Conservation (phyloP, 2,329 filamentous ascomycete species). For the Xylariales sp. region DNA sequence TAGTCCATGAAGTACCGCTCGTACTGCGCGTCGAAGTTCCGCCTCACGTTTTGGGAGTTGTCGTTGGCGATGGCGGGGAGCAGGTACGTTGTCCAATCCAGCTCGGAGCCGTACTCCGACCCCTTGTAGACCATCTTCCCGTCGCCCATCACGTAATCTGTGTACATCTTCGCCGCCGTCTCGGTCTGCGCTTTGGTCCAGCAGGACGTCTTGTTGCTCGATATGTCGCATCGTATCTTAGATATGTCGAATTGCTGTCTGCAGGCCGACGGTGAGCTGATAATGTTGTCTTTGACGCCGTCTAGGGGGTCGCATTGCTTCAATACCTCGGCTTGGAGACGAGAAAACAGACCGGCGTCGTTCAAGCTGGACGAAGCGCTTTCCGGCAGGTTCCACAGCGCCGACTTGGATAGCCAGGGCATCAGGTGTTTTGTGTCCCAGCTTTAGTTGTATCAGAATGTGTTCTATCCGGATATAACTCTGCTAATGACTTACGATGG, state of each 20-base stretch:
- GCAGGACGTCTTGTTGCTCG: constrained; percentile 48
- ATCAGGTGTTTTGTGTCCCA: constrained; percentile 60
- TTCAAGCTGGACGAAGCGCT: constrained; percentile 55
- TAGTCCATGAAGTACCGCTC: constrained; percentile 47
- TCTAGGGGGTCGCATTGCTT: constrained; percentile 58
- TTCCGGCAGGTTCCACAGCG: constrained; percentile 58
- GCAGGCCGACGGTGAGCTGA: constrained; percentile 55
- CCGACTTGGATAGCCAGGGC: constrained; percentile 54
- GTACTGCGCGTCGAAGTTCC: constrained; percentile 47
- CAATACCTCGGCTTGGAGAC: constrained; percentile 56
- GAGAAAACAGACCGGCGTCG: constrained; percentile 52
- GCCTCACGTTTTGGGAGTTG: constrained; percentile 40
- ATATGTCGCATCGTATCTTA: constrained; percentile 50
- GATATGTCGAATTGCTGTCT: constrained; percentile 48
- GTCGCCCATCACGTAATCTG: constrained; percentile 43
- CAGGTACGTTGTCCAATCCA: constrained; percentile 44
- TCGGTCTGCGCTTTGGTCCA: constrained; percentile 55
- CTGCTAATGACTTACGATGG: constrained; percentile 49
- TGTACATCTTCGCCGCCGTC: constrained; percentile 46
- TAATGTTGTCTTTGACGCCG: constrained; percentile 56
- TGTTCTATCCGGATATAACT: no score
- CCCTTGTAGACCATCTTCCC: constrained; percentile 49
- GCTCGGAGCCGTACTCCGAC: constrained; percentile 59
- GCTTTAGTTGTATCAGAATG: no score
- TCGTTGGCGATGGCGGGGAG: constrained; percentile 40